Evolutionary conservation across 2,329 filamentous ascomycete genomes (phyloP), one percentile per base, ranked within the genome.

Genomic region (Paracoccidioides brasiliensis): DNA sequence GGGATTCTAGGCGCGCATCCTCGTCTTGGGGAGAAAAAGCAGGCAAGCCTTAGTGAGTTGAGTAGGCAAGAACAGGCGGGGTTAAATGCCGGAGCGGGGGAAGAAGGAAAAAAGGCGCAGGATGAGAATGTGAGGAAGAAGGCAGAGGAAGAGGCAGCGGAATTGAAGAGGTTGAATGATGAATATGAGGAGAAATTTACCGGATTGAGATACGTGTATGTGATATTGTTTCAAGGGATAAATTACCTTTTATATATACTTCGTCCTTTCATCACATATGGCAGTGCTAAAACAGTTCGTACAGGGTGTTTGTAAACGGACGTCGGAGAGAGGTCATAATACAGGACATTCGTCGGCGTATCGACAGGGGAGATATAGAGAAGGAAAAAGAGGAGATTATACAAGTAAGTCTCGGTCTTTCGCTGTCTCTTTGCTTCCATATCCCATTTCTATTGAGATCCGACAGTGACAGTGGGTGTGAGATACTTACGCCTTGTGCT

Each of bases 101-200:
- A 9, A 10, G 35, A 67, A 14, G 75, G 72, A 0, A 71, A 73
- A 12, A 60, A 50, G 9, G 53, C 30, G 8, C 74, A 75, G n/a
- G 74, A 72, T 37, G 52, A 22, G 30, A 35, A n/a, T 14, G 12
- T 28, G 4, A 52, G 15, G 10, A 32, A 42, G 50, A 63, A 60
- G 37, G 66, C 64, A 1, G 62, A 67, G 15, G 70, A 40, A 35
- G 64, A 62, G 37, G 66, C 64, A 1, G 62, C 67, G 15, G 70
- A 74, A 64, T 70, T 95, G 58, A 76, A 73, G 5, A 67, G 65
- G 35, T 70, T 95, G 63, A 96, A 96, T 66, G 71, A 70, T 9
- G 81, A 87, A 69, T 96, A 95, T 67, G 90, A 95, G 69, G 74
- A 74, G n/a, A 77, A 64, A 55, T 95, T 91, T 69, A 88, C 89